phyloP scores from a whole-genome alignment of 257 asterid species.

The Primulina tabacum region DNA sequence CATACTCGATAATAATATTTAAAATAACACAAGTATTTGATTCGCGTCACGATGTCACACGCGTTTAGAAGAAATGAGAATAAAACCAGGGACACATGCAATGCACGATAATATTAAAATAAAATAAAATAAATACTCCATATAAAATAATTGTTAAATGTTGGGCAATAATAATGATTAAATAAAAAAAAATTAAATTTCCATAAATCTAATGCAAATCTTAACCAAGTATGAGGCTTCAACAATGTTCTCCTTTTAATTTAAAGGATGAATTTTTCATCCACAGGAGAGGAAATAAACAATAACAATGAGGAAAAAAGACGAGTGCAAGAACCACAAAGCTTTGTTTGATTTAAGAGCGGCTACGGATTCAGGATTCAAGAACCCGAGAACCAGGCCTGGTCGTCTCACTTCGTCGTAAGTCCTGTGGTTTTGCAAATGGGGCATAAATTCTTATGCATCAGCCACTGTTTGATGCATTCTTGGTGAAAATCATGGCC shows the following conservation, averaged over 20 bases:
- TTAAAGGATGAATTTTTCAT: constrained; percentile 26
- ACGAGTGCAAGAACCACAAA: not conserved
- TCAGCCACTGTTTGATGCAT: constrained; percentile 63
- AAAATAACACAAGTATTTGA: not conserved
- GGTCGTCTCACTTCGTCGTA: constrained; percentile 22
- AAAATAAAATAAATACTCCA: no score
- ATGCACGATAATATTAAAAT: not conserved
- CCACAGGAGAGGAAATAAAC: constrained; percentile 23
- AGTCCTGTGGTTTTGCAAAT: constrained; percentile 60
- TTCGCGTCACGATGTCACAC: not conserved
- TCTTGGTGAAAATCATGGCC: constrained; percentile 52
- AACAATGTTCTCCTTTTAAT: constrained; percentile 26
- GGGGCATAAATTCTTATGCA: constrained; percentile 59
- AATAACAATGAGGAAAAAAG: not conserved
- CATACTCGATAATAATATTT: no score
- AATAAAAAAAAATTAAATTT: constrained; percentile 23
- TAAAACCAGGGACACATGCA: not conserved
- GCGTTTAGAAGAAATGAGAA: not conserved
- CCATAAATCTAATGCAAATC: constrained; percentile 31
- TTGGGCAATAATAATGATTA: constrained; percentile 1
- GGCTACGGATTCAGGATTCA: constrained; percentile 13
- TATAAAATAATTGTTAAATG: constrained; percentile 20
- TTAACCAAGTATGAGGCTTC: constrained; percentile 18
- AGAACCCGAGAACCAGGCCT: not conserved
- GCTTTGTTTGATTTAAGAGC: constrained; percentile 8